phyloP scores from a whole-genome alignment of 495 filamentous ascomycete genomes.

The Usnea hakonensis region DNA sequence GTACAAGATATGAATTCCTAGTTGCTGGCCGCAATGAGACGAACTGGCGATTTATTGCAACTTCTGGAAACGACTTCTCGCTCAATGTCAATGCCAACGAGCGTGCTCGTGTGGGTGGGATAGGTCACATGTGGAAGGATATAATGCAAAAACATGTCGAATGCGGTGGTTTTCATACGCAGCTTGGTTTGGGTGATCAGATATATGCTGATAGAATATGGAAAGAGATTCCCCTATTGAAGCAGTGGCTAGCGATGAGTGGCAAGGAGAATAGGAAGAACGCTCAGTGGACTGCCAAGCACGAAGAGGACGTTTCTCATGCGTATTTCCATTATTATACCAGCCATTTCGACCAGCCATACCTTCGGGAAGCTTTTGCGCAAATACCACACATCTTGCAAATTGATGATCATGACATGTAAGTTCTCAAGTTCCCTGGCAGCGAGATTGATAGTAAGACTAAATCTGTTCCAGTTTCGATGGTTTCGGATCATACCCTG shows the following conservation, averaged over 20 bases:
- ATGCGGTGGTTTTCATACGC: slow-evolving; percentile 89
- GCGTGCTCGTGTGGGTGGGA: slow-evolving; percentile 71
- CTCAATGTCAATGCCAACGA: slow-evolving; percentile 79
- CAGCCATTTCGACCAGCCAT: slow-evolving; percentile 92
- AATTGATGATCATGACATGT: slow-evolving; percentile 98
- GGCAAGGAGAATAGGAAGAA: slow-evolving; percentile 90
- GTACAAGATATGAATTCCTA: slow-evolving; percentile 96
- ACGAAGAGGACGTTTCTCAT: slow-evolving; percentile 90
- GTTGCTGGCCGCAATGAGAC: slow-evolving; percentile 85
- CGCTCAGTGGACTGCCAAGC: slow-evolving; percentile 79
- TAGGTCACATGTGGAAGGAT: slow-evolving; percentile 98
- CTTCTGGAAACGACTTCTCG: slow-evolving; percentile 91
- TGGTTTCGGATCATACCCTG: slow-evolving; percentile 94
- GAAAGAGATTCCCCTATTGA: slow-evolving; percentile 87
- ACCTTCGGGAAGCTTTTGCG: slow-evolving; percentile 87
- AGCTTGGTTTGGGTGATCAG: slow-evolving; percentile 86
- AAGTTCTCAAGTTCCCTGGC: slow-evolving; percentile 35
- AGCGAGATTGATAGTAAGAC: neutral
- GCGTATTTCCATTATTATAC: slow-evolving; percentile 99
- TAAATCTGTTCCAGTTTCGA: slow-evolving; percentile 59
- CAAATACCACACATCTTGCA: slow-evolving; percentile 93
- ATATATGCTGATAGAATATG: slow-evolving; percentile 94
- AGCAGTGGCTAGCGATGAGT: slow-evolving; percentile 85
- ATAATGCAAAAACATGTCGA: slow-evolving; percentile 96
- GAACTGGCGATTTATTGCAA: slow-evolving; percentile 94